A percentile compares a stretch with the other conserved stretches of the same genome.
phyloP scores from a whole-genome alignment of 306 rosid species.

The Pterocarpus macrocarpus region DNA sequence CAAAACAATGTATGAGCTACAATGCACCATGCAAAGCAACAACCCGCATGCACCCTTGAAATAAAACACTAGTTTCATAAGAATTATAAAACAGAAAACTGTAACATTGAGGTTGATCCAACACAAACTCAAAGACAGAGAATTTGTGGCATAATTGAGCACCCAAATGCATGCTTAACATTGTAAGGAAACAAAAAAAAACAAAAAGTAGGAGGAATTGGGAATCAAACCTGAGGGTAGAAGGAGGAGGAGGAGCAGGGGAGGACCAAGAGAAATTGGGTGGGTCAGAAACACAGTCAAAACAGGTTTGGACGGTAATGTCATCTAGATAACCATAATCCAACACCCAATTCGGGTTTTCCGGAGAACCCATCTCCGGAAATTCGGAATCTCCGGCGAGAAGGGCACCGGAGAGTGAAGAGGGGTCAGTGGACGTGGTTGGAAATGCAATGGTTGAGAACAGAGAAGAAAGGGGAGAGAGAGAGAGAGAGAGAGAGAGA shows the following conservation, averaged over 20 bases:
- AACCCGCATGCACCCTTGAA: not conserved
- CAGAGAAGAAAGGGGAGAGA: not conserved
- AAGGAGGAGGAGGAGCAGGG: conserved; percentile 42
- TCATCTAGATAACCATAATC: conserved; percentile 68
- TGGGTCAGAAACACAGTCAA: conserved; percentile 54
- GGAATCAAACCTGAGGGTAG: conserved; percentile 48
- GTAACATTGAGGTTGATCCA: not conserved
- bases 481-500: conserved; percentile 6
- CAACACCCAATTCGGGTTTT: conserved; percentile 60
- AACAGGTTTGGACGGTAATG: conserved; percentile 55
- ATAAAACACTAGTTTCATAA: not conserved
- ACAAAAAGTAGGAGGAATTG: not conserved
- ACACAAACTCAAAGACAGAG: too few species aligned
- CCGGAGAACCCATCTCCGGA: conserved; percentile 59
- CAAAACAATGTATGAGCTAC: not conserved
- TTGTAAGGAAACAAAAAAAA: not conserved
- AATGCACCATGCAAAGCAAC: not conserved
- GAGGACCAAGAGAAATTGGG: conserved; percentile 68
- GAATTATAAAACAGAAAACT: not conserved
- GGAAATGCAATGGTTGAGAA: not conserved
- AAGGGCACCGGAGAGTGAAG: not conserved
- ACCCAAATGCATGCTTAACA: not conserved
- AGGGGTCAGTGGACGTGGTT: not conserved
- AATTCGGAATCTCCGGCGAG: conserved; percentile 41
- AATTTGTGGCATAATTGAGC: not conserved